These are phyloP conservation scores for Agaricales sp. DNA, from an alignment of 1,284 basidiomycete species.

Conservation along the genomic window DNA sequence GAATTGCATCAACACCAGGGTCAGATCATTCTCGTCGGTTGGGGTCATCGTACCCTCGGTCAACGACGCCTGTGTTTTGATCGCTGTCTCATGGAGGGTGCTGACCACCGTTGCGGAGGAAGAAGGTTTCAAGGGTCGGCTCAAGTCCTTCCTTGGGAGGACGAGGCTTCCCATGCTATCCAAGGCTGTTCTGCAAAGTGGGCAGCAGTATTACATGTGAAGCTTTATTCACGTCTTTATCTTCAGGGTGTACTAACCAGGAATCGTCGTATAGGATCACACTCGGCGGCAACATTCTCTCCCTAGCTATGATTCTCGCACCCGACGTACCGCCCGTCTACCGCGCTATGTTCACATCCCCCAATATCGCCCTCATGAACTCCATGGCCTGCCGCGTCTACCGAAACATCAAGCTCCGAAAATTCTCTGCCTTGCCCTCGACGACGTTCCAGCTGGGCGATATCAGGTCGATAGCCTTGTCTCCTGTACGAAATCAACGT, in stretches of 20 bases:
- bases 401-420: slow-evolving; percentile 11
- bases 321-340: slow-evolving; percentile 10
- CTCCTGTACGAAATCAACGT: too few species aligned
- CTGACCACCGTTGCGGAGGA: slow-evolving; percentile 8
- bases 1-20: slow-evolving; percentile 16
- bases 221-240: slow-evolving; percentile 6
- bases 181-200: slow-evolving; percentile 17
- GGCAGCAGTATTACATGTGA: slow-evolving; percentile 23
- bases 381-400: slow-evolving; percentile 20
- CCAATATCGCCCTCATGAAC: slow-evolving; percentile 16
- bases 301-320: slow-evolving; percentile 13
- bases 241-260: background rate
- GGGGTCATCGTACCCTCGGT: slow-evolving; percentile 15
- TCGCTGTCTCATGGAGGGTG: slow-evolving; percentile 20
- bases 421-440: too few species aligned
- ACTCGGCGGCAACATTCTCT: slow-evolving; percentile 14
- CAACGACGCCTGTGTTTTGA: slow-evolving; percentile 20
- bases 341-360: slow-evolving; percentile 15
- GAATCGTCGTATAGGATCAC: slow-evolving; percentile 12
- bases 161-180: slow-evolving; percentile 17
- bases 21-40: slow-evolving; percentile 12
- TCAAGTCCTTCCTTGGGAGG: slow-evolving; percentile 16
- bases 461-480: too few species aligned
- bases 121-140: slow-evolving; percentile 5
- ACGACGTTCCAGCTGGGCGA: too few species aligned